These are phyloP conservation scores for Zymoseptoria ardabiliae DNA, from an alignment of 2,329 filamentous ascomycete species.

Conservation along the genomic window DNA sequence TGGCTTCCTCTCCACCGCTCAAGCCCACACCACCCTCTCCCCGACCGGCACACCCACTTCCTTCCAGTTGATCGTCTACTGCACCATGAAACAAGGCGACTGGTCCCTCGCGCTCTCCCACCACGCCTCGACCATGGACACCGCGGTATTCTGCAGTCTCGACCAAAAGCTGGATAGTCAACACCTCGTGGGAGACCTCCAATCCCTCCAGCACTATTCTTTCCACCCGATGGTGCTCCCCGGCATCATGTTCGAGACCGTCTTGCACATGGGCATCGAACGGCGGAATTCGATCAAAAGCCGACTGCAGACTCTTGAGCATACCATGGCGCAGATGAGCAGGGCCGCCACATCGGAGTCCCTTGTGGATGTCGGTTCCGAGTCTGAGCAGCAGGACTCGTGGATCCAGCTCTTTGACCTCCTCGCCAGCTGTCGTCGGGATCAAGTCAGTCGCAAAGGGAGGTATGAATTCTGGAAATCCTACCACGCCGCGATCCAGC, in stretches of 20 bases:
- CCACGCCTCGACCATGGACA: slow-evolving; percentile 1
- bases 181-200: slow-evolving; percentile 5
- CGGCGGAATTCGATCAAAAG: slow-evolving; percentile 3
- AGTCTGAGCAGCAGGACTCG: not conserved
- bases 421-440: slow-evolving; percentile 12
- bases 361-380: too few species aligned
- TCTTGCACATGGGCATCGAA: too few species aligned
- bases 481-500: slow-evolving; percentile 8
- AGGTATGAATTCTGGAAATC: slow-evolving; percentile 15
- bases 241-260: slow-evolving; percentile 11
- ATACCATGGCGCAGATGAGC: slow-evolving; percentile 3
- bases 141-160: slow-evolving; percentile 14
- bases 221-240: slow-evolving; percentile 17
- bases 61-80: slow-evolving; percentile 12
- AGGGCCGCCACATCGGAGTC: not conserved
- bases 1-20: slow-evolving; percentile 7
- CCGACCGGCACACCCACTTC: not conserved
- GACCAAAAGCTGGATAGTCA: slow-evolving; percentile 4
- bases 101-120: slow-evolving; percentile 17
- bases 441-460: slow-evolving; percentile 15
- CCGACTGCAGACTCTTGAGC: slow-evolving; percentile 8
- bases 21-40: not conserved
- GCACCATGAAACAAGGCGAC: slow-evolving; percentile 14
- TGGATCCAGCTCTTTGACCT: slow-evolving; percentile 3
- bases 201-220: slow-evolving; percentile 3